Evolutionary conservation across 768 basidiomycete species (phyloP).

Genomic region (Phylloporus rhodoxanthus): DNA sequence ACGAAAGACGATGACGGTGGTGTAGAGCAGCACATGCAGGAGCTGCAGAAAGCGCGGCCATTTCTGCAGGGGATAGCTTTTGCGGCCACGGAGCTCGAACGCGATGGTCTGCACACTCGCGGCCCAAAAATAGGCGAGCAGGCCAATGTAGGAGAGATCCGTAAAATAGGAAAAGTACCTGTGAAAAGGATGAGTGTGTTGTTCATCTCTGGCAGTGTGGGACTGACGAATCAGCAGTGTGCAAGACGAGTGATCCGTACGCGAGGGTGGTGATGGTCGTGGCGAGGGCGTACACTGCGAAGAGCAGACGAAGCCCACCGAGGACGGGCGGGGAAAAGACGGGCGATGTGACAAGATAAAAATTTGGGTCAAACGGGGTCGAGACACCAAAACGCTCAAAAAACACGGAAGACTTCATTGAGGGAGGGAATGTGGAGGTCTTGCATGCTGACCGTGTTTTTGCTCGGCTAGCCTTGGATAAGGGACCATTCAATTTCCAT

Average conservation of each 20-base stretch:
- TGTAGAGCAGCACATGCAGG: conserved; percentile 48
- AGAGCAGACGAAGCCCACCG: conserved; percentile 38
- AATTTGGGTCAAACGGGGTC: conserved; percentile 37
- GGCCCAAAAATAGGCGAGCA: conserved; percentile 59
- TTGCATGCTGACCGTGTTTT: too few species aligned
- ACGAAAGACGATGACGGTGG: conserved; percentile 55
- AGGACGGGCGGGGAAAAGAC: conserved; percentile 41
- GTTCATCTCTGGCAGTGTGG: conserved; percentile 15
- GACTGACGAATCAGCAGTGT: conserved; percentile 26
- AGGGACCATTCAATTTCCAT: not conserved
- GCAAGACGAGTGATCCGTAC: conserved; percentile 27
- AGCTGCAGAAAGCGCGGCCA: conserved; percentile 55
- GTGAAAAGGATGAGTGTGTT: not conserved
- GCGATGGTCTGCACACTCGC: conserved; percentile 46
- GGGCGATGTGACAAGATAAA: conserved; percentile 37
- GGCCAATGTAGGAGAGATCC: conserved; percentile 53
- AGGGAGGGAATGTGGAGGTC: not conserved
- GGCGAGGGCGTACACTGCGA: conserved; percentile 48
- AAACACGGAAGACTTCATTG: conserved; percentile 3
- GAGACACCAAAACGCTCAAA: conserved; percentile 30
- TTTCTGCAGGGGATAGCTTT: conserved; percentile 49
- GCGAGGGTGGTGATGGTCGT: conserved; percentile 33
- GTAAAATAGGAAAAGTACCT: conserved; percentile 68
- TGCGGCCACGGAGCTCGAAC: conserved; percentile 34
- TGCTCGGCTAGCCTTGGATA: too few species aligned